phyloP scores from a whole-genome alignment of 805 yeast species.

The Candida alai region DNA sequence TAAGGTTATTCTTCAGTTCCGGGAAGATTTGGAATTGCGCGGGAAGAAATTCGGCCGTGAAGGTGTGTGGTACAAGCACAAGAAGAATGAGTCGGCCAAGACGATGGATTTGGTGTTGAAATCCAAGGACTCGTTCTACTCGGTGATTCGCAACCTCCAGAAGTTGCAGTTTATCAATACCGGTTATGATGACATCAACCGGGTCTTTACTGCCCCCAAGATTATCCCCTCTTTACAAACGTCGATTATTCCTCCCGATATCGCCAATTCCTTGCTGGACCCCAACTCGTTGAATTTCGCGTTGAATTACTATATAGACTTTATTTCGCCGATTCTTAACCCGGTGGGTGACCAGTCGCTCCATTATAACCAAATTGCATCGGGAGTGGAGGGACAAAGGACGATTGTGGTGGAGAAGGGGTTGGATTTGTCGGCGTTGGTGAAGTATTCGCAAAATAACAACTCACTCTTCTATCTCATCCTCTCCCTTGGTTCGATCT shows the following conservation, averaged over 20 bases:
- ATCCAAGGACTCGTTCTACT: conserved; percentile 14
- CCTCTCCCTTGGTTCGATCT: conserved; percentile 23
- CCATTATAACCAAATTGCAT: conserved; percentile 7
- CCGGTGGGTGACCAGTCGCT: conserved; percentile 18
- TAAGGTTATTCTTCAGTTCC: conserved; percentile 19
- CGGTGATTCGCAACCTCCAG: conserved; percentile 11
- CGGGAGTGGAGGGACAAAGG: conserved; percentile 2
- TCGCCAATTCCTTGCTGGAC: conserved; percentile 9
- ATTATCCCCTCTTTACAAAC: conserved; percentile 14
- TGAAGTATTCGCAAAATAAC: conserved; percentile 22
- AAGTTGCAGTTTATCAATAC: conserved; percentile 18
- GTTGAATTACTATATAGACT: conserved; percentile 21
- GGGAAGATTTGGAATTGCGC: conserved; percentile 22
- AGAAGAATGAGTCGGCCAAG: conserved; percentile 5
- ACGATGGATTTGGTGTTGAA: conserved; percentile 12
- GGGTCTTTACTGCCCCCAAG: conserved; percentile 1
- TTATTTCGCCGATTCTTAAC: conserved; percentile 25
- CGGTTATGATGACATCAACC: conserved; percentile 13
- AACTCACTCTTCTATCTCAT: conserved; percentile 21
- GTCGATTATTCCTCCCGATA: conserved; percentile 22
- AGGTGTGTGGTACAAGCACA: conserved; percentile 22
- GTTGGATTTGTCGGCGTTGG: conserved; percentile 17
- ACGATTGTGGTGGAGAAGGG: conserved; percentile 21
- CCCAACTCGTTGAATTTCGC: conserved; percentile 17
- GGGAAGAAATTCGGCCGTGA: conserved; percentile 27